These are phyloP conservation scores for Colletotrichum theobromicola DNA, from an alignment of 2,329 filamentous ascomycete species.

Conservation along the genomic window DNA sequence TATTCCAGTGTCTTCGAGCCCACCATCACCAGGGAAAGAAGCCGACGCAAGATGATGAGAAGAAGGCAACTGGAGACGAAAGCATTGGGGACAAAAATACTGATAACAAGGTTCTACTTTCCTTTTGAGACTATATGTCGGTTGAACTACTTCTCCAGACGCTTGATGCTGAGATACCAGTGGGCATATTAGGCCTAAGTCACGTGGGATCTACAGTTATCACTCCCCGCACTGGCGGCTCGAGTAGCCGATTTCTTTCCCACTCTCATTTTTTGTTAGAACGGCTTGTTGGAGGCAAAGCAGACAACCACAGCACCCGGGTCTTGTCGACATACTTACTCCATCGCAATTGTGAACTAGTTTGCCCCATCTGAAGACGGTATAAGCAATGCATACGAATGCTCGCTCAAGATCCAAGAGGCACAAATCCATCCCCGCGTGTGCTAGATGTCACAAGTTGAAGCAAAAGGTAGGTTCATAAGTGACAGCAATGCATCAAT, in stretches of 20 bases:
- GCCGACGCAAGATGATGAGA: not conserved
- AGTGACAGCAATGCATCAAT: not conserved
- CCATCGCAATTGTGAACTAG: not conserved
- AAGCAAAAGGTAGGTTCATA: not conserved
- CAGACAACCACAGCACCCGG: not conserved
- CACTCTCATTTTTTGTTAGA: not conserved
- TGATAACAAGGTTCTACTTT: not conserved
- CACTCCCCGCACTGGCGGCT: not conserved
- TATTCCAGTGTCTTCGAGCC: not conserved
- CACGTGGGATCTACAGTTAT: not conserved
- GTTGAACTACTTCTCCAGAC: not conserved
- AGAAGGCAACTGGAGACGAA: not conserved
- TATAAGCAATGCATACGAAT: not conserved
- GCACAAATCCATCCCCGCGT: not conserved
- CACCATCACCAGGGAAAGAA: not conserved
- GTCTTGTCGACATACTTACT: fast-evolving
- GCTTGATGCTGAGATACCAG: not conserved
- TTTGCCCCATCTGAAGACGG: not conserved
- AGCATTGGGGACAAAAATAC: not conserved
- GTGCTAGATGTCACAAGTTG: not conserved
- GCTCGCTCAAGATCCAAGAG: not conserved
- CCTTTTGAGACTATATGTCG: too few relatives aligned
- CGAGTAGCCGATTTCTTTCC: not conserved
- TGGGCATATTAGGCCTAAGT: not conserved
- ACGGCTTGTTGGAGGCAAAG: not conserved